Evolutionary conservation across 1,284 basidiomycete species (phyloP), one percentile per base, ranked within the genome.

Genomic region (Xanthoconium separans): DNA sequence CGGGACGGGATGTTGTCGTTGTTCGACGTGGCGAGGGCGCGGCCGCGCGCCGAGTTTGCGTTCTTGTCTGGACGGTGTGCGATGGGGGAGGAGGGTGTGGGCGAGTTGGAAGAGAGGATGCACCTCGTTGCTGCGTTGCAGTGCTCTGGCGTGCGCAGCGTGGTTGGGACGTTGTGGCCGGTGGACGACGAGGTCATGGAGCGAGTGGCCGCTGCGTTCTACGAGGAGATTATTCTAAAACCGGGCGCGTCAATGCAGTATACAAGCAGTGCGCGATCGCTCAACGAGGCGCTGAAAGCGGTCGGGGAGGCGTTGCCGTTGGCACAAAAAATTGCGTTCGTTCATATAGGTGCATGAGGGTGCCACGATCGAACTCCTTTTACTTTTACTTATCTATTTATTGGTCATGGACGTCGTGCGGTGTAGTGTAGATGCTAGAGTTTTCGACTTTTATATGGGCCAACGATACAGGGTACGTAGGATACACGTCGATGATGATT

Each of bases 31-130:
- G 59, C 68, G 8, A 55, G 57, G 27, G 61, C 64, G 0, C 39
- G 61, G 12, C 56, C 65, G 6, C 61, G 56, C 11, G 58, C 65
- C 1, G 64, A 73, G 43, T 69, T 77, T 42, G 73, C 73, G 3
- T 73, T 76, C 53, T 52, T 76, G 37, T 65, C 69, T 24, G 73
- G 72, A 47, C 62, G 60, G 22, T 68, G 57, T 30, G 64, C 54
- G 27, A 50, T 49, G 24, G 56, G 52, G 16, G 51, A 55, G 10
- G 49, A n/a, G n/a, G n/a, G 18, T 18, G 13, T 16, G 16, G 13
- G 29, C 7, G 57, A 30, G 31, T 2, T 11, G 39, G 65, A 57
- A 12, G 65, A 65, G 46, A 33, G 2, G 40, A 65, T 64, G 44
- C 53, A 66, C 52, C 31, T 65, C 0, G 54, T 56, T 4, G 37